Conservation (phyloP, 1,139 yeast genomes). For the Pneumocystis murina region DNA sequence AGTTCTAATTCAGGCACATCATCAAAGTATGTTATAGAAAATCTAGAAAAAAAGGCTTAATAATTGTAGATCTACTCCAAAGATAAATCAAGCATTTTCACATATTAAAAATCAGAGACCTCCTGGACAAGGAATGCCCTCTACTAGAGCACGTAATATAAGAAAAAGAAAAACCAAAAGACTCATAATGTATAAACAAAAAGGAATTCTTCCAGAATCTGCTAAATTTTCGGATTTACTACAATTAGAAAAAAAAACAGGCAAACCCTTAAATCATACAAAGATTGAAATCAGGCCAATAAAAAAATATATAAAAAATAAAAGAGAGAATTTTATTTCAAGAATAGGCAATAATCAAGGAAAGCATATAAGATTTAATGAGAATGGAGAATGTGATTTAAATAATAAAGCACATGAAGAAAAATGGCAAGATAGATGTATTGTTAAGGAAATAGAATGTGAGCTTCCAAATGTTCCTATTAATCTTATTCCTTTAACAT, state of each 20-base stretch:
- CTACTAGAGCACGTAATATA: constrained; percentile 1
- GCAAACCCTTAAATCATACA: neutral
- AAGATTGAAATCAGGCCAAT: neutral
- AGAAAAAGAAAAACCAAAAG: neutral
- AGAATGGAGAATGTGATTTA: neutral
- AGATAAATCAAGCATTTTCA: neutral
- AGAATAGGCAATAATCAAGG: neutral
- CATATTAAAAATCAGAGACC: neutral
- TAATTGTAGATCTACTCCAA: neutral
- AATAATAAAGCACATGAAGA: neutral
- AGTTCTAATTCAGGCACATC: neutral
- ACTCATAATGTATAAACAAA: neutral
- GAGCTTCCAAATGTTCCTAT: neutral
- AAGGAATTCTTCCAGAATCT: neutral
- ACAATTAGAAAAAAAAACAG: neutral
- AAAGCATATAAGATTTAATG: neutral
- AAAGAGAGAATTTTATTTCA: neutral
- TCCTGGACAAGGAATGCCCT: neutral
- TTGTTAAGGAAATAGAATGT: neutral
- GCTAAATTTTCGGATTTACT: neutral
- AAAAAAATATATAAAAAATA: neutral
- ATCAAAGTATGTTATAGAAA: neutral
- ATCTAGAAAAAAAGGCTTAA: neutral
- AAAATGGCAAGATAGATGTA: neutral
- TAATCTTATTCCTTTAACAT: neutral